phyloP scores from a whole-genome alignment of 2,329 filamentous ascomycete species.

The Aspergillus carbonarius region DNA sequence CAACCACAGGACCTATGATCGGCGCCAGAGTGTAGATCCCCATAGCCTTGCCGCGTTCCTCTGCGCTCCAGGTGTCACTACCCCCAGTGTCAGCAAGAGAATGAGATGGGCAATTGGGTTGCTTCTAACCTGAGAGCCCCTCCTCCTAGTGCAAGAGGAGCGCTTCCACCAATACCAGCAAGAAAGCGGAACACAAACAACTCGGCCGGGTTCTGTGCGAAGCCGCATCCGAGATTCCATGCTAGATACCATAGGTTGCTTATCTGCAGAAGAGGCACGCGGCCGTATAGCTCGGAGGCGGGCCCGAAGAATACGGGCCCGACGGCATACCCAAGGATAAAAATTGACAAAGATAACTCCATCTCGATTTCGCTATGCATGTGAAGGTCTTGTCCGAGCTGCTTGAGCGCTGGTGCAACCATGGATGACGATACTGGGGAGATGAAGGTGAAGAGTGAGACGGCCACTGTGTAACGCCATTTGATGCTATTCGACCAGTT shows the following conservation, averaged over 20 bases:
- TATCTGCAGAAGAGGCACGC: conserved; percentile 11
- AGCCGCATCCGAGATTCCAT: conserved; percentile 17
- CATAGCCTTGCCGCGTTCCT: not conserved
- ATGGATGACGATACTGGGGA: conserved; percentile 64
- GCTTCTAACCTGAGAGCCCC: conserved; percentile 47
- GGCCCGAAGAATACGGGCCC: conserved; percentile 17
- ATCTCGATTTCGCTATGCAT: conserved; percentile 47
- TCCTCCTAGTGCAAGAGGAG: conserved; percentile 10
- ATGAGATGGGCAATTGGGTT: not conserved
- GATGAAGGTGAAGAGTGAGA: conserved; percentile 60
- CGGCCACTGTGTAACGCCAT: conserved; percentile 55
- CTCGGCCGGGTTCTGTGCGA: conserved; percentile 40
- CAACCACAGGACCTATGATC: not conserved
- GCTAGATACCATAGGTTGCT: conserved; percentile 17
- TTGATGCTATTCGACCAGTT: conserved; percentile 59
- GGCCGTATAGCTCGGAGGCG: conserved; percentile 17
- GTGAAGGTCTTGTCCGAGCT: conserved; percentile 53
- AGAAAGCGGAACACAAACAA: conserved; percentile 56
- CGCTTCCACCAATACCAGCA: conserved; percentile 59
- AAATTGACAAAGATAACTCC: conserved; percentile 54
- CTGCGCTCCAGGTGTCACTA: not conserved
- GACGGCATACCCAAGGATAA: conserved; percentile 53
- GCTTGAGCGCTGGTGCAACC: conserved; percentile 51
- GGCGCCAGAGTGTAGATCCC: not conserved
- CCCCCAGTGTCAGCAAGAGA: not conserved